Evolutionary conservation across 2,329 filamentous ascomycete genomes (phyloP).

Genomic region (Ceratocystis destructans): DNA sequence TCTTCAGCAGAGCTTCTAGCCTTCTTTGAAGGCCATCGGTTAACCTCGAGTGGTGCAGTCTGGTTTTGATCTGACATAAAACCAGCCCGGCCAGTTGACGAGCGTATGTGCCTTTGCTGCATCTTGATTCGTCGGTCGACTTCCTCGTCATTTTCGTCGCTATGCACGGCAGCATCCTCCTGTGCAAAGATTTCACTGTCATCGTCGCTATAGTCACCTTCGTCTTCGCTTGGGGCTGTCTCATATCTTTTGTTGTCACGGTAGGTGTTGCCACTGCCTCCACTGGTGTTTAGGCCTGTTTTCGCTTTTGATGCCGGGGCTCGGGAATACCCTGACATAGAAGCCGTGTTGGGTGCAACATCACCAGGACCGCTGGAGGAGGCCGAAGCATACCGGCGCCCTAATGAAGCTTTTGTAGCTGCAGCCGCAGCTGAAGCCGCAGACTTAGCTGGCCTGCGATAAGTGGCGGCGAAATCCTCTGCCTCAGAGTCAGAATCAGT

Average conservation of each 20-base stretch:
- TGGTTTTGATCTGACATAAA: conserved; percentile 11
- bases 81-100: conserved; percentile 10
- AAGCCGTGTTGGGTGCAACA: not conserved
- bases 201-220: conserved; percentile 13
- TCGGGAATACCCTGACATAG: not conserved
- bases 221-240: conserved; percentile 14
- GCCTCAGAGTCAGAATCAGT: conserved; percentile 3
- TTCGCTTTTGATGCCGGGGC: not conserved
- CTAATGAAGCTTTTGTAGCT: not conserved
- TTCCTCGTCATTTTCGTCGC: conserved; percentile 8
- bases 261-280: not conserved
- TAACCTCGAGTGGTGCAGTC: conserved; percentile 7
- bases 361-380: not conserved
- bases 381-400: not conserved
- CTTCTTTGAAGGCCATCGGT: conserved; percentile 1
- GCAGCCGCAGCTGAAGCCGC: not conserved
- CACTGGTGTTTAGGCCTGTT: not conserved
- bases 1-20: not conserved
- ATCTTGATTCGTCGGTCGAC: conserved; percentile 5
- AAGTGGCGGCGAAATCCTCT: not conserved
- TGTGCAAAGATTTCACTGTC: conserved; percentile 8
- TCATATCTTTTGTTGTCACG: conserved; percentile 2
- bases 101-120: conserved; percentile 5
- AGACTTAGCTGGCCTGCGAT: not conserved
- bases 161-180: not conserved